Conservation (phyloP, 2,329 filamentous ascomycete genomes). For the Pseudomassariella vexata region DNA sequence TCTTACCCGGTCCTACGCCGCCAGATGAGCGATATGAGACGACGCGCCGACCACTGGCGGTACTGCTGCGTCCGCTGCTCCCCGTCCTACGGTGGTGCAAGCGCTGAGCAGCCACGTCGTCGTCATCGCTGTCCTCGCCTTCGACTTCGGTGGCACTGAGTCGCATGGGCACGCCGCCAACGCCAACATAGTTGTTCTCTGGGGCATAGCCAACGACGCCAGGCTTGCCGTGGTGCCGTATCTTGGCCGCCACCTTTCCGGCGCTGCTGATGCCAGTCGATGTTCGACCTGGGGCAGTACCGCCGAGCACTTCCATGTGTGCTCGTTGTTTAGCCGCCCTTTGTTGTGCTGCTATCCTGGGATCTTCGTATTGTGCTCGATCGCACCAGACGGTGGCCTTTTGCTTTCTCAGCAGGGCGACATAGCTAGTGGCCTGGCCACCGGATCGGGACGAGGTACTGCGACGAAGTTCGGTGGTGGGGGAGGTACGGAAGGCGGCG, state of each 20-base stretch:
- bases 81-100: conserved; percentile 64
- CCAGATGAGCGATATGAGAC: conserved; percentile 47
- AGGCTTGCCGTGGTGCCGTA: conserved; percentile 78
- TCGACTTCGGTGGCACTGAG: conserved; percentile 95
- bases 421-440: conserved; percentile 68
- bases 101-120: conserved; percentile 46
- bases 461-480: conserved; percentile 57
- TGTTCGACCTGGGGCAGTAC: conserved; percentile 45
- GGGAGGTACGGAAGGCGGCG: conserved; percentile 50
- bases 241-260: conserved; percentile 73
- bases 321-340: conserved; percentile 83
- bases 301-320: conserved; percentile 72
- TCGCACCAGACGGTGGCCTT: conserved; percentile 99
- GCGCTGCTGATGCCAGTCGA: conserved; percentile 57
- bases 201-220: conserved; percentile 74
- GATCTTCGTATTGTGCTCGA: conserved; percentile 86
- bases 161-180: conserved; percentile 79
- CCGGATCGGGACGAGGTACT: conserved; percentile 77
- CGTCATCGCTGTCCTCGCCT: conserved; percentile 76
- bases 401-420: conserved; percentile 91
- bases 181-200: conserved; percentile 66
- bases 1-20: conserved; percentile 34
- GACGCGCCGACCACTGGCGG: conserved; percentile 44
- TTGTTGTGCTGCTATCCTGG: conserved; percentile 74
- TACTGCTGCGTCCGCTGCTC: conserved; percentile 71